Percentiles rank a stretch among this genome's conserved stretches.
Evolutionary conservation across 129 eudicot species (phyloP).

Genomic region (Flaveria sonorensis): DNA sequence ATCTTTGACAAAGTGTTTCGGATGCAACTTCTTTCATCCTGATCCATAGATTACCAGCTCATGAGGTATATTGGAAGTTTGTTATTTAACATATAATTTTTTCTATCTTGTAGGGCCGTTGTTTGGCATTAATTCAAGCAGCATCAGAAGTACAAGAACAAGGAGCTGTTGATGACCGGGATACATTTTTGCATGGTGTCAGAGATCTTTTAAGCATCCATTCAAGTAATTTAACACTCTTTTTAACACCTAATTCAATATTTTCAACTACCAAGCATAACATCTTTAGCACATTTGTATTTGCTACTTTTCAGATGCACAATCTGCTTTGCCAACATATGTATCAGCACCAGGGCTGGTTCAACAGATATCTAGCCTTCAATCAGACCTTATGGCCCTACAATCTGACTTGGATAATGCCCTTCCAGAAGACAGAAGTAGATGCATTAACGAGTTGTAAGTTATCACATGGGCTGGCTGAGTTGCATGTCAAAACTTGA

Average conservation of each 20-base stretch:
- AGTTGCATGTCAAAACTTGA: not conserved
- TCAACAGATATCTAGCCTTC: constrained; percentile 87
- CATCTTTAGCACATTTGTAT: not conserved
- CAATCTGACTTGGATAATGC: constrained; percentile 91
- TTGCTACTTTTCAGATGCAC: constrained; percentile 55
- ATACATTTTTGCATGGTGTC: constrained; percentile 91
- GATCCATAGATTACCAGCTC: not conserved
- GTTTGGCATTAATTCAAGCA: constrained; percentile 81
- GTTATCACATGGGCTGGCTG: constrained; percentile 37
- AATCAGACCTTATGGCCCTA: constrained; percentile 73
- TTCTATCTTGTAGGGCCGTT: constrained; percentile 57
- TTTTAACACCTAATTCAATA: not conserved
- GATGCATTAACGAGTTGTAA: constrained; percentile 92
- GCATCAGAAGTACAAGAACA: constrained; percentile 94
- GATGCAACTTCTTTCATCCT: not conserved
- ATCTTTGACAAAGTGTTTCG: not conserved
- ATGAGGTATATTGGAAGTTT: not conserved
- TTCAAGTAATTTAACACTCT: constrained; percentile 61
- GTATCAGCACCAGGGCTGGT: constrained; percentile 95
- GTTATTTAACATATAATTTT: not conserved
- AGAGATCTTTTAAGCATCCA: constrained; percentile 96
- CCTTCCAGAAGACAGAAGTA: constrained; percentile 88
- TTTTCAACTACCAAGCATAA: not conserved
- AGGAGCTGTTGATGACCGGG: constrained; percentile 99
- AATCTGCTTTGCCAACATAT: constrained; percentile 75